Evolutionary conservation across 768 basidiomycete species (phyloP).

Genomic region (Mycena polygramma): DNA sequence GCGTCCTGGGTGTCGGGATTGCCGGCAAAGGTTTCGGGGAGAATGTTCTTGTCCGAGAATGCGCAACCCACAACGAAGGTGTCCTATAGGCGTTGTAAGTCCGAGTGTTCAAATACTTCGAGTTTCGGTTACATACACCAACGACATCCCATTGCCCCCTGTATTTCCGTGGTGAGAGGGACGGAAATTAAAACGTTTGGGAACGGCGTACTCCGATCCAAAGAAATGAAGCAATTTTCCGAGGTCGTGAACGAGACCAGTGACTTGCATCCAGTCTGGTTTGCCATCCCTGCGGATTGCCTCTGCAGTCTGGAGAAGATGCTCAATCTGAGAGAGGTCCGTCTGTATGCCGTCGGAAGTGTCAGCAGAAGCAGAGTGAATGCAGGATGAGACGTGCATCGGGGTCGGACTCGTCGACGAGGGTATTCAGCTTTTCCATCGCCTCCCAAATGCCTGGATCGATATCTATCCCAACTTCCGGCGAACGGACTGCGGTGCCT

Average conservation of each 20-base stretch:
- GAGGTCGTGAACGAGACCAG: constrained; percentile 73
- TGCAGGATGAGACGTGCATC: constrained; percentile 63
- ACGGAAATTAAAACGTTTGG: not conserved
- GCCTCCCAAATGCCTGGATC: constrained; percentile 76
- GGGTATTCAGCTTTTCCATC: constrained; percentile 88
- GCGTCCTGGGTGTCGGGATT: constrained; percentile 68
- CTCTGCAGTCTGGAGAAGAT: constrained; percentile 92
- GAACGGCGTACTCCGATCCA: constrained; percentile 64
- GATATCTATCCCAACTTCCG: not conserved
- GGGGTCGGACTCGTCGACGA: constrained; percentile 93
- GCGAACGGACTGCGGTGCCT: not conserved
- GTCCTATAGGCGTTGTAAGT: constrained; percentile 53
- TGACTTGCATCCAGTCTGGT: constrained; percentile 91
- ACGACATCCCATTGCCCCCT: constrained; percentile 95
- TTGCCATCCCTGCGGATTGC: constrained; percentile 88
- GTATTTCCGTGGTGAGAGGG: not conserved
- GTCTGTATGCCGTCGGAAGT: constrained; percentile 59
- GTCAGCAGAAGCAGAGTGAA: not conserved
- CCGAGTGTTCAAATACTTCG: not conserved
- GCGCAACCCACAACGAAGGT: constrained; percentile 86
- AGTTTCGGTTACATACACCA: constrained; percentile 64
- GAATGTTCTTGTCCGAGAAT: constrained; percentile 87
- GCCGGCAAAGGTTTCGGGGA: constrained; percentile 67
- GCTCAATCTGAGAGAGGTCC: constrained; percentile 86
- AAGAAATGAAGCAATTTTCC: constrained; percentile 90